These are phyloP conservation scores for Hyaloscypha finlandica DNA, from an alignment of 495 filamentous ascomycete species.

Conservation along the genomic window DNA sequence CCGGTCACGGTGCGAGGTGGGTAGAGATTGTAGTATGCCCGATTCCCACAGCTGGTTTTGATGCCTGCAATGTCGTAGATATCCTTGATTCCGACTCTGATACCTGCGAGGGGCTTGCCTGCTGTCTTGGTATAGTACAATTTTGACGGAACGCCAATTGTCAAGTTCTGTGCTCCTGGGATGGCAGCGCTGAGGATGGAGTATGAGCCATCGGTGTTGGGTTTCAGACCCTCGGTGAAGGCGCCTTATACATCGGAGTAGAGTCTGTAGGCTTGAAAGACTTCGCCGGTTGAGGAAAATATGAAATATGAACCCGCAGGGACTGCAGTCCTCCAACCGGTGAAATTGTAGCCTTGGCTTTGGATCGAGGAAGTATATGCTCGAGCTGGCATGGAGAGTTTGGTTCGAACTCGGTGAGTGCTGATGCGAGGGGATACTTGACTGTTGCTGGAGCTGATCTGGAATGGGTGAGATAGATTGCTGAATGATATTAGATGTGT, in stretches of 20 bases:
- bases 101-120: slow-evolving; percentile 47
- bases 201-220: slow-evolving; percentile 36
- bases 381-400: slow-evolving; percentile 24
- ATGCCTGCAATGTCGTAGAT: slow-evolving; percentile 59
- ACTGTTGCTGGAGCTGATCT: slow-evolving; percentile 19
- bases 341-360: slow-evolving; percentile 22
- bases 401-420: slow-evolving; percentile 23
- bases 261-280: slow-evolving; percentile 50
- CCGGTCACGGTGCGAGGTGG: slow-evolving; percentile 47
- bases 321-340: slow-evolving; percentile 31
- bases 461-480: slow-evolving; percentile 27
- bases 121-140: slow-evolving; percentile 51
- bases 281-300: slow-evolving; percentile 35
- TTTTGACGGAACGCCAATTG: slow-evolving; percentile 53
- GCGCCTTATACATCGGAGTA: slow-evolving; percentile 48
- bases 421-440: slow-evolving; percentile 25
- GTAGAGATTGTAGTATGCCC: slow-evolving; percentile 57
- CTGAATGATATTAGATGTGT: slow-evolving; percentile 15
- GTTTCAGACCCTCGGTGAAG: slow-evolving; percentile 44
- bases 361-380: slow-evolving; percentile 23
- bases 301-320: slow-evolving; percentile 46
- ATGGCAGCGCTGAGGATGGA: slow-evolving; percentile 45
- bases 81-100: slow-evolving; percentile 62
- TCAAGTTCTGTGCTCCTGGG: slow-evolving; percentile 16
- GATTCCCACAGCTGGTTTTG: slow-evolving; percentile 54